Percentiles rank a stretch among this genome's conserved stretches.
Evolutionary conservation across 768 basidiomycete genomes (phyloP).

Genomic region (Suillus variegatus): DNA sequence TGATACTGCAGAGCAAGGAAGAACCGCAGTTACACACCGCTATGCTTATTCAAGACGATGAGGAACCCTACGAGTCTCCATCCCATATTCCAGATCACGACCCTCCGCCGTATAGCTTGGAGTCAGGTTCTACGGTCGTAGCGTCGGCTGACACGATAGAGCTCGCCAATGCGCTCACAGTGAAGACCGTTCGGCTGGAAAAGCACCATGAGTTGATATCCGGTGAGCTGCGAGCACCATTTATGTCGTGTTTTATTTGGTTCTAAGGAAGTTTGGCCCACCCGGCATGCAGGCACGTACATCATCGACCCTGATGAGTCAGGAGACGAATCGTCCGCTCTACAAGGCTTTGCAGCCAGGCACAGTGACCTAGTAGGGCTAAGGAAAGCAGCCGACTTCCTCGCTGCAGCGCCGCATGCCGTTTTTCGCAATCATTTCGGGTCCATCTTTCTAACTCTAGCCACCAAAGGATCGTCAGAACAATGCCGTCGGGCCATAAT

Average conservation of each 20-base stretch:
- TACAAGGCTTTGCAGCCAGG: conserved; percentile 4
- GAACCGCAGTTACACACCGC: not conserved
- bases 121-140: not conserved
- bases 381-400: conserved; percentile 23
- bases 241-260: not conserved
- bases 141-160: not conserved
- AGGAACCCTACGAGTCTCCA: not conserved
- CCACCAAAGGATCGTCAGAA: conserved; percentile 37
- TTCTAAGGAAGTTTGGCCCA: not conserved
- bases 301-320: conserved; percentile 41
- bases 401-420: conserved; percentile 19
- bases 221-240: conserved; percentile 22
- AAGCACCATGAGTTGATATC: conserved; percentile 30
- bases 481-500: conserved; percentile 37
- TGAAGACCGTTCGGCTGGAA: conserved; percentile 4
- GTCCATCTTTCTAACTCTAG: conserved; percentile 38
- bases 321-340: conserved; percentile 21
- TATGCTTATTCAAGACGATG: not conserved
- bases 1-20: conserved; percentile 2
- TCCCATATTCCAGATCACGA: too few species aligned
- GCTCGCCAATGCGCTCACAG: not conserved
- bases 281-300: conserved; percentile 36
- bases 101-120: too few species aligned
- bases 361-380: conserved; percentile 23
- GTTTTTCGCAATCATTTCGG: conserved; percentile 46